Conservation (phyloP, 2,329 filamentous ascomycete genomes). For the Dactylellina drechsleri region DNA sequence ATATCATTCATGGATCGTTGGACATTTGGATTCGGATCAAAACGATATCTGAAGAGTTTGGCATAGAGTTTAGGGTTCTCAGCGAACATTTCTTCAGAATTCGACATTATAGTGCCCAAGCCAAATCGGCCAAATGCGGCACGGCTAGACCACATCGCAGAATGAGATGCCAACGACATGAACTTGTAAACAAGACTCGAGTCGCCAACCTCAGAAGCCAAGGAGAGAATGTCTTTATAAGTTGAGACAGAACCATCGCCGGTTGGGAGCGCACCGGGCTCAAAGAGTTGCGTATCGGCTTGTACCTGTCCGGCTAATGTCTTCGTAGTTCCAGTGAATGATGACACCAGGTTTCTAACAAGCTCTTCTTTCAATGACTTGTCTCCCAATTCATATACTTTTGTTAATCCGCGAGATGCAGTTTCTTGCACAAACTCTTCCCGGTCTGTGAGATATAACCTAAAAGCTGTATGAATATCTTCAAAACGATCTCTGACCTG, state of each 20-base stretch:
- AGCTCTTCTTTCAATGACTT: conserved; percentile 80
- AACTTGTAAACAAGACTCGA: conserved; percentile 97
- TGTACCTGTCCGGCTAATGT: conserved; percentile 80
- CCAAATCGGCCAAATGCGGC: conserved; percentile 96
- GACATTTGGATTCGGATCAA: conserved; percentile 93
- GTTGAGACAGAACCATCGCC: conserved; percentile 91
- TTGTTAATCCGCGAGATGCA: conserved; percentile 85
- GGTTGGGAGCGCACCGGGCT: conserved; percentile 87
- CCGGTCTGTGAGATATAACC: conserved; percentile 83
- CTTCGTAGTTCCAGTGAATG: conserved; percentile 81
- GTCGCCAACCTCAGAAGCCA: conserved; percentile 96
- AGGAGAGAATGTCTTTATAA: conserved; percentile 94
- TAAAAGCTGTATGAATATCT: conserved; percentile 86
- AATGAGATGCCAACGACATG: conserved; percentile 96
- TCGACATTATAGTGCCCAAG: conserved; percentile 87
- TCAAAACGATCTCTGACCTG: conserved; percentile 79
- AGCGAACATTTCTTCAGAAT: conserved; percentile 75
- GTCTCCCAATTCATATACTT: conserved; percentile 94
- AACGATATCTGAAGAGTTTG: conserved; percentile 92
- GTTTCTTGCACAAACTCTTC: conserved; percentile 95
- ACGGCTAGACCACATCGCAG: conserved; percentile 95
- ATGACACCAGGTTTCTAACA: conserved; percentile 85
- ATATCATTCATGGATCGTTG: conserved; percentile 97
- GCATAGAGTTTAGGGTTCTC: conserved; percentile 94
- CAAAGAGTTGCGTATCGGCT: conserved; percentile 90